Conservation (phyloP, 2,329 filamentous ascomycete genomes). For the Didymella lethalis region DNA sequence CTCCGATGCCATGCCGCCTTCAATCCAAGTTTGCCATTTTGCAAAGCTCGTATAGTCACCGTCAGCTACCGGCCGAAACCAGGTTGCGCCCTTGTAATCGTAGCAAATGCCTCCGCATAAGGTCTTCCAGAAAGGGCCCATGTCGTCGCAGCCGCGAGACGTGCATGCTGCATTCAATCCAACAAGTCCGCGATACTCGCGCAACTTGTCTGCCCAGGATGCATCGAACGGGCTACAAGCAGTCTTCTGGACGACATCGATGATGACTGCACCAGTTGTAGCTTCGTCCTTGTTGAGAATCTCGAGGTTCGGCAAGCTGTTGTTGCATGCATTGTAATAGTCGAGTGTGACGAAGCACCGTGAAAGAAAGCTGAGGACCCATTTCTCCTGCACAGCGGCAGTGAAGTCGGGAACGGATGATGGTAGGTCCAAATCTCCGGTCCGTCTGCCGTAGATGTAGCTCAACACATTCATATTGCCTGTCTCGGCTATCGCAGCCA, state of each 20-base stretch:
- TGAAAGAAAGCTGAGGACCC: not conserved
- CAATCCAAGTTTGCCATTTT: slow-evolving; percentile 4
- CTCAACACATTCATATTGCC: not conserved
- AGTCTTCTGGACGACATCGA: not conserved
- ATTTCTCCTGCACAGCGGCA: not conserved
- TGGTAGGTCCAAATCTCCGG: not conserved
- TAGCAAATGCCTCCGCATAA: slow-evolving; percentile 3
- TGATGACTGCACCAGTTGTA: not conserved
- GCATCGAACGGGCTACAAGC: not conserved
- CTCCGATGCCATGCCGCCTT: not conserved
- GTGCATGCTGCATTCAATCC: not conserved
- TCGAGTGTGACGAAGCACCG: not conserved
- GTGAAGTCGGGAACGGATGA: slow-evolving; percentile 8
- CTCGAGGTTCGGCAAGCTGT: not conserved
- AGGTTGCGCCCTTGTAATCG: not conserved
- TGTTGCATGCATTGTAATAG: not conserved
- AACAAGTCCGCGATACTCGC: not conserved
- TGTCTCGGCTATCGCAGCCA: not conserved
- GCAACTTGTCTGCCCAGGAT: not conserved
- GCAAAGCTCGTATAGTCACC: not conserved
- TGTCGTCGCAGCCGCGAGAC: not conserved
- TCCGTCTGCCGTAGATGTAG: not conserved
- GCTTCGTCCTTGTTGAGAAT: not conserved
- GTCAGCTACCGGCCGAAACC: not conserved
- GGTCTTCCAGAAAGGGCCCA: not conserved